phyloP scores from a whole-genome alignment of 179 eudicot species.

The Silene vulgaris region DNA sequence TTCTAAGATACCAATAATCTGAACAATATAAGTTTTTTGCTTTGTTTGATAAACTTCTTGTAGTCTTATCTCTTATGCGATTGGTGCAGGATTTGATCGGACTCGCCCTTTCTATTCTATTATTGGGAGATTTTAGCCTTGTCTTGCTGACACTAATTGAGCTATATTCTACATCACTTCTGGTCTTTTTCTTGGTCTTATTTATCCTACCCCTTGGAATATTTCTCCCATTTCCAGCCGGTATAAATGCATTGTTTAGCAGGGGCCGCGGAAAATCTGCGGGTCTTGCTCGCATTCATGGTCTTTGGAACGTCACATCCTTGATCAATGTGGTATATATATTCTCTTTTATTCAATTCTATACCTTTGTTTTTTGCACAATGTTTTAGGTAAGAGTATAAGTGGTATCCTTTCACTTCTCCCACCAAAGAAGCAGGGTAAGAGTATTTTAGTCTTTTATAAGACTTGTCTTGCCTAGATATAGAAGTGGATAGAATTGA shows the following conservation, averaged over 20 bases:
- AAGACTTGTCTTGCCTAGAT: too few relatives aligned
- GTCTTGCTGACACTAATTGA: conserved; percentile 75
- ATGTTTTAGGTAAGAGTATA: too few relatives aligned
- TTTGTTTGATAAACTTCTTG: background rate
- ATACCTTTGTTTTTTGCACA: too few relatives aligned
- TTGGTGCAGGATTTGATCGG: conserved; percentile 86
- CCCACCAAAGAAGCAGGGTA: too few relatives aligned
- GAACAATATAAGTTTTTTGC: background rate
- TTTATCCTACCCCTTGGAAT: conserved; percentile 81
- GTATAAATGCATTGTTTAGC: conserved; percentile 85
- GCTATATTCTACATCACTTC: conserved; percentile 73
- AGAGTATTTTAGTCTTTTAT: too few relatives aligned
- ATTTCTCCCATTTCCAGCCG: conserved; percentile 89
- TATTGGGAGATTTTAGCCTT: conserved; percentile 83
- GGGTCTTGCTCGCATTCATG: conserved; percentile 78
- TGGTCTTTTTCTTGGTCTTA: conserved; percentile 58
- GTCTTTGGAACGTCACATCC: conserved; percentile 85
- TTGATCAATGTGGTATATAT: conserved; percentile 88
- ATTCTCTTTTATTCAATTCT: background rate
- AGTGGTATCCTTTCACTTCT: too few relatives aligned
- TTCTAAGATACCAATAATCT: background rate
- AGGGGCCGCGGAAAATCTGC: conserved; percentile 76
- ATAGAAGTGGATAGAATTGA: too few relatives aligned
- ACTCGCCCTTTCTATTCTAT: conserved; percentile 64
- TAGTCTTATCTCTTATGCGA: conserved; percentile 2